Evolutionary conservation across 1,284 basidiomycete genomes (phyloP).

Genomic region (Cystobasidiaceae sp.): DNA sequence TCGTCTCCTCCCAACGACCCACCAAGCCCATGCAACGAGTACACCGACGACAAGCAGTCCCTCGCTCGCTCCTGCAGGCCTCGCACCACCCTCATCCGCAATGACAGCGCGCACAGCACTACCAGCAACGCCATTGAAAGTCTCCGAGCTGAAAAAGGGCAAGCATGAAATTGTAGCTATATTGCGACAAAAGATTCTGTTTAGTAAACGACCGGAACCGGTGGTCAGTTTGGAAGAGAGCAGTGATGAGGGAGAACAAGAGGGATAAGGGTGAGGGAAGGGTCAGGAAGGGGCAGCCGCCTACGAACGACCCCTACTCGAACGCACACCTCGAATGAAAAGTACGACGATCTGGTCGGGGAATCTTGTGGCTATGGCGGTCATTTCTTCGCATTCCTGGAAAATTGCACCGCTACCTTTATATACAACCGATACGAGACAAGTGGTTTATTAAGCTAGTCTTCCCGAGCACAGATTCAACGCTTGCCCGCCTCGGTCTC

Average conservation of each 20-base stretch:
- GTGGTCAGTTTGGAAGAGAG: conserved; percentile 28
- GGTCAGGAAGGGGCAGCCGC: no score
- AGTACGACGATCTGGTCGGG: no score
- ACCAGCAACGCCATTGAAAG: conserved; percentile 20
- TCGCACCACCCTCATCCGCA: neutral
- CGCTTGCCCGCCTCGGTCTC: no score
- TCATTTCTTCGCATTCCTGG: no score
- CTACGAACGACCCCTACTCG: neutral
- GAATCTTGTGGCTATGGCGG: no score
- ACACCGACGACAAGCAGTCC: neutral
- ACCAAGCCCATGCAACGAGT: neutral
- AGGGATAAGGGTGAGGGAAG: neutral
- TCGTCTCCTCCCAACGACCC: neutral
- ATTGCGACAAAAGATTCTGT: conserved; percentile 38
- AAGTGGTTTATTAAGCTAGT: no score
- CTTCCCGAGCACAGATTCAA: no score
- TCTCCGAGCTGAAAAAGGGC: conserved; percentile 23
- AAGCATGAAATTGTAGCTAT: conserved; percentile 35
- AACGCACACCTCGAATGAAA: neutral
- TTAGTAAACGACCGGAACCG: conserved; percentile 40
- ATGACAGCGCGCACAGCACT: neutral
- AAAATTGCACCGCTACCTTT: no score
- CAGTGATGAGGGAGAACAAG: conserved; percentile 11
- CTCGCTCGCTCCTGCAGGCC: neutral
- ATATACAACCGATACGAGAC: no score